Base-by-base conservation (phyloP, 2,329 filamentous ascomycete species). In the Neurospora crassa region DNA sequence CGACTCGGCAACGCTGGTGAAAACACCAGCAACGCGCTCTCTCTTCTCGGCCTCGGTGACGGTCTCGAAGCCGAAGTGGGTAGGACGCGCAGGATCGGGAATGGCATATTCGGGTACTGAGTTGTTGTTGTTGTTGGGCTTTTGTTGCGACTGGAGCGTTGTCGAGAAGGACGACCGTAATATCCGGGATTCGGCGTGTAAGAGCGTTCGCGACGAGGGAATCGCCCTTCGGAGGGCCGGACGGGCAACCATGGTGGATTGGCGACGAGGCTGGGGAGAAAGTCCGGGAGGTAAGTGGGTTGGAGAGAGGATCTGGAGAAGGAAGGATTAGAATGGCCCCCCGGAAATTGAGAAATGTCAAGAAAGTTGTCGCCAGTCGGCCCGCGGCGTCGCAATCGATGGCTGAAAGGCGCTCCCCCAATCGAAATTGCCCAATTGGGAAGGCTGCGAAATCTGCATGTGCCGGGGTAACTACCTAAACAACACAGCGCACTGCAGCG, bases 41-140 rank as follows among this genome's bases (percentile, higher is more conserved):
- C 83, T 84, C 82, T 97, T 97, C 80, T 96, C 86, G 11, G 89
- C 85, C 79, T 96, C 92, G 18, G 91, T 89, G 53, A 97, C 87
- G 59, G 92, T 95, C 82, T 94, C 88, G 80, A 93, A 97, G 69
- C 94, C 94, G 81, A 97, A 97, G 83, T 97, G 94, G 68, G 94
- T 97, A 73, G 90, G 75, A 42, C 76, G 73, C 67, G 74, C 73
- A 40, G 72, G 70, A 67, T 77, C 72, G 74, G 63, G 74, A 67
- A 73, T 69, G 14, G 72, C 75, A 71, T 76, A 76, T 59, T 76
- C 74, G 68, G 75, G 73, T 34, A 63, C 53, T 63, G 53, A 63
- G 24, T 34, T 34, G 53, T 63, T 59, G 14, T 69, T 18, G n/a
- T 53, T 53, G 16, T 72, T 67, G 43, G 37, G 37, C 37, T 40